phyloP scores from a whole-genome alignment of 2,329 filamentous ascomycete species.

The Aplosporella prunicola region DNA sequence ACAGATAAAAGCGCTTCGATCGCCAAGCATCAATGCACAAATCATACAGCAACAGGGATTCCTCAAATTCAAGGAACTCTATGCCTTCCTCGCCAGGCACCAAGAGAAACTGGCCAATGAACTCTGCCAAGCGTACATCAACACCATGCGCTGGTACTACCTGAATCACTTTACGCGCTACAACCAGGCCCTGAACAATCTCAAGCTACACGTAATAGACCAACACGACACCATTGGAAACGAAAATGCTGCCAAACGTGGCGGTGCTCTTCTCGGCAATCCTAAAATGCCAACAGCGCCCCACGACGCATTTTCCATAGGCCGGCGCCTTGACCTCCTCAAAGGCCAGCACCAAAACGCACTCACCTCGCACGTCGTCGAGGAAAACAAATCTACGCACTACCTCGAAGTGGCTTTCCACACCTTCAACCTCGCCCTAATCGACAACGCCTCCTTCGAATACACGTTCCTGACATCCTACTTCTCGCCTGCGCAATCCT shows the following conservation, averaged over 20 bases:
- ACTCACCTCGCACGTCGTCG: conserved; percentile 77
- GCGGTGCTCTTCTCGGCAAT: conserved; percentile 30
- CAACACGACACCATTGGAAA: conserved; percentile 74
- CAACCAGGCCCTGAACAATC: conserved; percentile 68
- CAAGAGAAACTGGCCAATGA: conserved; percentile 79
- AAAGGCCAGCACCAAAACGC: conserved; percentile 64
- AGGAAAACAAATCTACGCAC: conserved; percentile 78
- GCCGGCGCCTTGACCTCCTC: conserved; percentile 74
- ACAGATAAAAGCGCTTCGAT: conserved; percentile 87
- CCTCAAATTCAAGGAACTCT: conserved; percentile 79
- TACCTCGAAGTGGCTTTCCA: conserved; percentile 86
- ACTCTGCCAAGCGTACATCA: conserved; percentile 87
- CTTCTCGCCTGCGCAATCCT: conserved; percentile 69
- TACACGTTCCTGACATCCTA: conserved; percentile 90
- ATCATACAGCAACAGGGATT: conserved; percentile 93
- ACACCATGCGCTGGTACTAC: conserved; percentile 99
- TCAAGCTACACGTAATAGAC: conserved; percentile 75
- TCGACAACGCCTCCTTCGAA: conserved; percentile 90
- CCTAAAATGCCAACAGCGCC: conserved; percentile 42
- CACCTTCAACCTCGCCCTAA: conserved; percentile 85
- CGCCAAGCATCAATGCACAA: conserved; percentile 93
- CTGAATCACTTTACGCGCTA: conserved; percentile 85
- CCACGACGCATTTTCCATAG: conserved; percentile 83
- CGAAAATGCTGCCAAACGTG: conserved; percentile 60
- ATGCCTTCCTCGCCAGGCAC: conserved; percentile 71